Percentiles rank a stretch among this genome's conserved stretches.
These are phyloP conservation scores for Eucalyptus regnans DNA, from an alignment of 345 rosid species.

Conservation along the genomic window DNA sequence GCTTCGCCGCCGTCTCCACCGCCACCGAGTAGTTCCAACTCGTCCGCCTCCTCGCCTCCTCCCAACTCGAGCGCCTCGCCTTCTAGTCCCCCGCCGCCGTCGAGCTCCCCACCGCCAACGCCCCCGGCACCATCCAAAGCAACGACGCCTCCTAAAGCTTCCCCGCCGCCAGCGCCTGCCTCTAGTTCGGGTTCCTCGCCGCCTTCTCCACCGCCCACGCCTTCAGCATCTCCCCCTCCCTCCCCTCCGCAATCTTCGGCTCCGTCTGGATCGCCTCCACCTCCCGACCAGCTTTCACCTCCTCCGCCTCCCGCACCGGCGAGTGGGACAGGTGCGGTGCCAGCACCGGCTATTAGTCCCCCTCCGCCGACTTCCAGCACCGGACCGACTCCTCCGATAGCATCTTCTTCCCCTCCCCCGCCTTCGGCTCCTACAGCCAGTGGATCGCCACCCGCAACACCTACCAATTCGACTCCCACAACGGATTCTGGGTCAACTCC, in stretches of 20 bases:
- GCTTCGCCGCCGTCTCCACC: neutral
- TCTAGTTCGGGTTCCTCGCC: neutral
- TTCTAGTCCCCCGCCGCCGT: neutral
- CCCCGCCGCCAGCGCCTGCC: slow-evolving; percentile 9
- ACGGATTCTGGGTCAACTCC: neutral
- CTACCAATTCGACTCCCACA: neutral
- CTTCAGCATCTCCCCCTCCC: slow-evolving; percentile 5
- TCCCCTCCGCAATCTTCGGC: neutral
- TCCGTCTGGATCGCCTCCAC: neutral
- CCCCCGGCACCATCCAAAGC: neutral
- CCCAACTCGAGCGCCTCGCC: slow-evolving; percentile 1
- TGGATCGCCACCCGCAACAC: neutral
- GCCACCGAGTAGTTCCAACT: neutral
- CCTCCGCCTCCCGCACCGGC: slow-evolving; percentile 1
- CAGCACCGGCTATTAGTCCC: neutral
- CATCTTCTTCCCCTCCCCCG: neutral
- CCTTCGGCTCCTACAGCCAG: neutral
- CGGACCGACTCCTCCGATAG: slow-evolving; percentile 16
- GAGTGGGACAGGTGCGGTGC: neutral
- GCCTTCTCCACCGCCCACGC: neutral
- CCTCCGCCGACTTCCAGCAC: neutral
- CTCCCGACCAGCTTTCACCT: neutral
- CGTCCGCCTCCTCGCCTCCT: neutral
- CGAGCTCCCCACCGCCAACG: neutral
- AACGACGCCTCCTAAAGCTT: neutral